Evolutionary conservation across 371 early-diverging fungal species (phyloP).

Genomic region (Paramicrosporidium saccamoebae): DNA sequence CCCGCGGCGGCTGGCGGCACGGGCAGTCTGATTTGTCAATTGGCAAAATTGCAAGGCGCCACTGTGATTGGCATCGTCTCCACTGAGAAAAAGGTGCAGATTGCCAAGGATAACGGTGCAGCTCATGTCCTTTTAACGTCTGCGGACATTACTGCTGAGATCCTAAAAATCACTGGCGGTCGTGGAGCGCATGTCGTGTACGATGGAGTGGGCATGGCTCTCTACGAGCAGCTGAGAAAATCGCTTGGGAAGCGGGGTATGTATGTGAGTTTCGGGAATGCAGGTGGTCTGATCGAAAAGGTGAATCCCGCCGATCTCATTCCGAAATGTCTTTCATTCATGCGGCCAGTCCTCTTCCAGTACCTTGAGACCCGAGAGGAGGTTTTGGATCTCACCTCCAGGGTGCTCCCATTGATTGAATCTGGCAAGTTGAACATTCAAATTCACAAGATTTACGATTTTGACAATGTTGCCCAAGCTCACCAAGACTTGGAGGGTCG

Average conservation of each 20-base stretch:
- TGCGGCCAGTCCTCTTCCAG: slow-evolving; percentile 33
- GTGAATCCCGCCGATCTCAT: slow-evolving; percentile 39
- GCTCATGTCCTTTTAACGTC: slow-evolving; percentile 39
- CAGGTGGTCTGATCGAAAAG: slow-evolving; percentile 48
- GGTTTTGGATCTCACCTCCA: slow-evolving; percentile 15
- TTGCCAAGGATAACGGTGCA: slow-evolving; percentile 32
- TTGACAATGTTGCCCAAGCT: slow-evolving; percentile 31
- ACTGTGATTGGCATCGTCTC: slow-evolving; percentile 63
- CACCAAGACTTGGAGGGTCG: slow-evolving; percentile 42
- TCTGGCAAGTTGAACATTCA: slow-evolving; percentile 16
- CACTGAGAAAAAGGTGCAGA: slow-evolving; percentile 32
- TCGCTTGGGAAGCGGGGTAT: slow-evolving; percentile 36
- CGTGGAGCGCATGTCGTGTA: slow-evolving; percentile 49
- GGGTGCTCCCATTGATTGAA: slow-evolving; percentile 15
- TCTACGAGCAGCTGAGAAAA: slow-evolving; percentile 35
- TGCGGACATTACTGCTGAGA: slow-evolving; percentile 6
- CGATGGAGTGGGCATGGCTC: slow-evolving; percentile 68
- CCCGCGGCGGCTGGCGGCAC: slow-evolving; percentile 79
- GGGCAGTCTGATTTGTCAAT: slow-evolving; percentile 32
- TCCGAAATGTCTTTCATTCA: slow-evolving; percentile 16
- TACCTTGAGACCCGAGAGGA: slow-evolving; percentile 31
- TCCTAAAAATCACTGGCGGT: slow-evolving; percentile 31
- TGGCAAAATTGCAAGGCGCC: slow-evolving; percentile 39
- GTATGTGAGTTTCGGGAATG: slow-evolving; percentile 67
- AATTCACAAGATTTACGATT: slow-evolving; percentile 29